These are phyloP conservation scores for Beta vulgaris DNA, from an alignment of 148 eudicot genomes.

Conservation along the genomic window DNA sequence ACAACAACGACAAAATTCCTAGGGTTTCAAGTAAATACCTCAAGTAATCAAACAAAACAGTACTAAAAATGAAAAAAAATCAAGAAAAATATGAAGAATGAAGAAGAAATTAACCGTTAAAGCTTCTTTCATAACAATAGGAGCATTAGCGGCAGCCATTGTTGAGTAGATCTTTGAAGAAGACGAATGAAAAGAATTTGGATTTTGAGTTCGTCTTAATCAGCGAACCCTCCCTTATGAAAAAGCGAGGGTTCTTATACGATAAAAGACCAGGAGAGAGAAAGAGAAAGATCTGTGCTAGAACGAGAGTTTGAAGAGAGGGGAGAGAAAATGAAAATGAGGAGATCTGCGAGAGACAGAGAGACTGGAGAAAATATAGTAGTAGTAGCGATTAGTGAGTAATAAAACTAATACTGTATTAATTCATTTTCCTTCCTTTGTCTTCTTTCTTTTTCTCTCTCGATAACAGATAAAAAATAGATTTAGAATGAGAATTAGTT, in stretches of 20 bases:
- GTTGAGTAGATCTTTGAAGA: slow-evolving; percentile 23
- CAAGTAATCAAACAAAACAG: not conserved
- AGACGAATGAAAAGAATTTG: not conserved
- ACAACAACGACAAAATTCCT: not conserved
- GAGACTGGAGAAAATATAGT: not conserved
- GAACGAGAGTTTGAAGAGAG: not conserved
- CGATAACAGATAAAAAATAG: too few species aligned
- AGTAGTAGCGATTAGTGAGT: not conserved
- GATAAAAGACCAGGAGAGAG: slow-evolving; percentile 3
- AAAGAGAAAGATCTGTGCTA: slow-evolving; percentile 15
- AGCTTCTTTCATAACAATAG: slow-evolving; percentile 88
- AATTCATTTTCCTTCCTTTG: too few species aligned
- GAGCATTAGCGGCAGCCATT: slow-evolving; percentile 99
- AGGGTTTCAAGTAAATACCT: slow-evolving; percentile 4
- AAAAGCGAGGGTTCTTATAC: slow-evolving; percentile 24
- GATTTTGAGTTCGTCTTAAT: not conserved
- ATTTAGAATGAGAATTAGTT: too few species aligned
- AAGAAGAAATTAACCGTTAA: slow-evolving; percentile 57
- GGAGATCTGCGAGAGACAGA: not conserved
- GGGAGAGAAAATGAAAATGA: not conserved
- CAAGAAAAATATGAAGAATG: not conserved
- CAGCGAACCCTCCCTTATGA: slow-evolving; percentile 12
- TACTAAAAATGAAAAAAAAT: not conserved
- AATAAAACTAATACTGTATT: too few species aligned
- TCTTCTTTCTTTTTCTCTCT: too few species aligned